These are phyloP conservation scores for Mortierella sp. DNA, from an alignment of 371 early-diverging fungal genomes.

Conservation along the genomic window DNA sequence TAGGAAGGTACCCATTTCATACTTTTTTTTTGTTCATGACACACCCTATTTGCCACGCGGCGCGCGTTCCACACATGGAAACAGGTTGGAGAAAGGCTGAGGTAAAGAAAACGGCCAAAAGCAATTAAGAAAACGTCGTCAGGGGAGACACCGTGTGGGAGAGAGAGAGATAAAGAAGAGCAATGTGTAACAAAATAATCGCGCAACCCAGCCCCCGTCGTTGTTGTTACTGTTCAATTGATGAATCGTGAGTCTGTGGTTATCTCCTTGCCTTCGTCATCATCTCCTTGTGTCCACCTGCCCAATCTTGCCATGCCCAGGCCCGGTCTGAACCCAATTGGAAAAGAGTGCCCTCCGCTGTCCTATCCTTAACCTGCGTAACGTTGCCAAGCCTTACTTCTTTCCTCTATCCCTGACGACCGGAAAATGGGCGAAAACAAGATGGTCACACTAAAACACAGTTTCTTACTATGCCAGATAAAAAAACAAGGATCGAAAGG, in stretches of 20 bases:
- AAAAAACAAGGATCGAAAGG: no score
- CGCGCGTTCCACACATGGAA: background rate
- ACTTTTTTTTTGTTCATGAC: background rate
- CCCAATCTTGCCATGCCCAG: background rate
- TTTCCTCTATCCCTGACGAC: background rate
- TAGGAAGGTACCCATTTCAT: no score
- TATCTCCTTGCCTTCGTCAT: background rate
- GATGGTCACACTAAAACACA: background rate
- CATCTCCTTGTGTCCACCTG: background rate
- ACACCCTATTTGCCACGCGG: background rate
- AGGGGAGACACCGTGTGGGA: no score
- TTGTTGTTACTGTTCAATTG: background rate
- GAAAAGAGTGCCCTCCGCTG: background rate
- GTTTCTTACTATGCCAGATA: no score
- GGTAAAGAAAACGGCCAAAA: background rate
- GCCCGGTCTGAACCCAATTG: constrained; percentile 1
- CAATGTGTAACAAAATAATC: background rate
- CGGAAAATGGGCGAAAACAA: constrained; percentile 12
- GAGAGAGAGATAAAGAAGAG: background rate
- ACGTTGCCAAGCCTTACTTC: background rate
- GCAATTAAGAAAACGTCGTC: background rate
- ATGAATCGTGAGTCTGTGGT: background rate
- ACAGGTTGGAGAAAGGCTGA: no score
- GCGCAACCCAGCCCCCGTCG: background rate
- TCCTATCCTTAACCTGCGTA: no score